A percentile compares a stretch with the other conserved stretches of the same genome.
Evolutionary conservation across 1,284 basidiomycete species (phyloP).

Genomic region (Jaminaea rosea): DNA sequence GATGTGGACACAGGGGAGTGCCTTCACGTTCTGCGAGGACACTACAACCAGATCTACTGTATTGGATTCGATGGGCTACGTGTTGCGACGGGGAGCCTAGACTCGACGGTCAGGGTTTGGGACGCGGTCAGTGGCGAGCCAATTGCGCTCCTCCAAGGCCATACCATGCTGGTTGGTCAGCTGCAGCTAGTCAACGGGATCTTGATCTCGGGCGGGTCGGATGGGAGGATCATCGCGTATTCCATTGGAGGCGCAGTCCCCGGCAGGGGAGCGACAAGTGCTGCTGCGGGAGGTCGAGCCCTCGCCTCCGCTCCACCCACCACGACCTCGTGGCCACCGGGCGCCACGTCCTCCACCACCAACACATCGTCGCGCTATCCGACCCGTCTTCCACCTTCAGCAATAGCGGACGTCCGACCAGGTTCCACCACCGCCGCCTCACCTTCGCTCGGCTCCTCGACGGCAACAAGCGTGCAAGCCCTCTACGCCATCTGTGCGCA

Average conservation of each 20-base stretch:
- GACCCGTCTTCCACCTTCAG: too few relatives aligned
- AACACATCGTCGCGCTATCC: constrained; percentile 48
- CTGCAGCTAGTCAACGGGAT: constrained; percentile 66
- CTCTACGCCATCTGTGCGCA: constrained; percentile 52
- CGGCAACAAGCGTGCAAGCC: too few relatives aligned
- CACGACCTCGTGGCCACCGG: too few relatives aligned
- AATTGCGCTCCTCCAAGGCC: constrained; percentile 77
- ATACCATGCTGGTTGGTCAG: constrained; percentile 88
- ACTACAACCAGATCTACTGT: constrained; percentile 84
- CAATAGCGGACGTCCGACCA: too few relatives aligned
- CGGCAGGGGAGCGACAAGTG: too few relatives aligned
- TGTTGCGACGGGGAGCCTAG: constrained; percentile 74
- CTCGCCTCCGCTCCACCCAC: too few relatives aligned
- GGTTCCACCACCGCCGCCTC: too few relatives aligned
- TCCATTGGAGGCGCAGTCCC: too few relatives aligned
- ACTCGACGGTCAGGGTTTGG: constrained; percentile 45
- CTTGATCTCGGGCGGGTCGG: constrained; percentile 83
- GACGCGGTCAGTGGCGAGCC: constrained; percentile 62
- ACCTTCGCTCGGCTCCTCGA: too few relatives aligned
- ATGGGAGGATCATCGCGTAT: constrained; percentile 87
- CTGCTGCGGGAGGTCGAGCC: too few relatives aligned
- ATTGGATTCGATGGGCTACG: constrained; percentile 82
- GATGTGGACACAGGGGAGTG: constrained; percentile 54
- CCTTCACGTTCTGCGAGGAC: constrained; percentile 73
- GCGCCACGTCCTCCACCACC: too few relatives aligned